Conservation (phyloP, 768 basidiomycete species). For the Floccularia luteovirens region DNA sequence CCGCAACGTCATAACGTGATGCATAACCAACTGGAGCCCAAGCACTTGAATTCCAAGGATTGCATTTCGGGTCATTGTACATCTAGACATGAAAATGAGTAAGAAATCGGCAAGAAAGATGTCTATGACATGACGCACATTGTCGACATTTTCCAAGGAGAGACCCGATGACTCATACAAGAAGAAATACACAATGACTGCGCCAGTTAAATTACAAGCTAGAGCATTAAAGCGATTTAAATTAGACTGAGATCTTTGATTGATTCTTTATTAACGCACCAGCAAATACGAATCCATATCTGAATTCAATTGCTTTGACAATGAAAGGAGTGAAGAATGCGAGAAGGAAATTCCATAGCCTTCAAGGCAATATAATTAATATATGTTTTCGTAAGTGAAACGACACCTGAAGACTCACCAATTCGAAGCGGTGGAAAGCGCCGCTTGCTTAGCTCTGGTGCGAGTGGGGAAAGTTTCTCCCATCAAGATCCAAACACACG, state of each 20-base stretch:
- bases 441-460: slow-evolving; percentile 65
- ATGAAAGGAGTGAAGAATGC: slow-evolving; percentile 82
- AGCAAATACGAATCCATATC: slow-evolving; percentile 69
- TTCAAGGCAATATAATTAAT: slow-evolving; percentile 2
- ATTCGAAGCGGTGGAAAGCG: slow-evolving; percentile 56
- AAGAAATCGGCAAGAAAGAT: background rate
- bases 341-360: slow-evolving; percentile 63
- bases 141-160: slow-evolving; percentile 58
- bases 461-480: slow-evolving; percentile 73
- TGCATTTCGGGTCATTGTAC: slow-evolving; percentile 58
- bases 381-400: background rate
- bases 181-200: slow-evolving; percentile 62
- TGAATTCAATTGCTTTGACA: slow-evolving; percentile 41
- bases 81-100: slow-evolving; percentile 24
- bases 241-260: background rate
- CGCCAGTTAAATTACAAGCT: slow-evolving; percentile 54
- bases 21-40: slow-evolving; percentile 57
- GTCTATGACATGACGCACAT: slow-evolving; percentile 16
- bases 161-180: slow-evolving; percentile 68
- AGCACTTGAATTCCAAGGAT: slow-evolving; percentile 53
- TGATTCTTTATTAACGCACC: no score
- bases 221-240: background rate
- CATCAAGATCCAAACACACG: slow-evolving; percentile 74
- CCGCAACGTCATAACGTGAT: slow-evolving; percentile 31
- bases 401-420: slow-evolving; percentile 30